Evolutionary conservation across 129 eudicot genomes (phyloP), one percentile per base, ranked within the genome.

Genomic region (Artemisia annua): DNA sequence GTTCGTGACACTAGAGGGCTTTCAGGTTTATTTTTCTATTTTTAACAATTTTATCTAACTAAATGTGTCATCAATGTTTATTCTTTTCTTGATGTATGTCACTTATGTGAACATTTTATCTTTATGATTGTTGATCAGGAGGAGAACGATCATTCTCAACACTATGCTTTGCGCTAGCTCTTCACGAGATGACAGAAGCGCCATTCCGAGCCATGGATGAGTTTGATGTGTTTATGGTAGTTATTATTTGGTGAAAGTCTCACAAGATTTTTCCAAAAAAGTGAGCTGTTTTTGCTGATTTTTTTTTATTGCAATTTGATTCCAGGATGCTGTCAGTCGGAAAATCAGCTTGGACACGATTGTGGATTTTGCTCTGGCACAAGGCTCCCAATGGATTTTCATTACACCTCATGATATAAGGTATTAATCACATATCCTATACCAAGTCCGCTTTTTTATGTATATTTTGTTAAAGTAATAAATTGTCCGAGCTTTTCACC

Each of bases 121-220:
- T 51, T 28, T 69, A 18, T 78, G 56, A 58, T 83, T 66, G 10
- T 67, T 78, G 19, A 75, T 32, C 77, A 93, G 98, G 98, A 13
- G 98, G 98, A 11, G 98, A 93, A 51, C 88, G 98, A 11, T 93
- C 98, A 26, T 93, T 89, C 80, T 89, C 96, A 57, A 93, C 98
- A 43, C 87, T 93, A 75, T 93, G 98, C 79, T 93, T 93, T 84
- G 91, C 98, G 32, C 76, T 94, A 30, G 92, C 98, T 22, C 96
- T 94, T 74, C 98, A 94, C 44, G 97, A 90, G 83, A 94, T 94
- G 98, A 87, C 95, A 44, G 98, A 94, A 78, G 86, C 98, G 53
- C 96, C 98, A 11, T 94, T 94, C 71, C 92, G 97, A 32, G 98
- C 98, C 49, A 94, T 94, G 98, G 98, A 94, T 67, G 98, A 94